These are phyloP conservation scores for Malassezia obtusa DNA, from an alignment of 1,284 basidiomycete species.

Conservation along the genomic window DNA sequence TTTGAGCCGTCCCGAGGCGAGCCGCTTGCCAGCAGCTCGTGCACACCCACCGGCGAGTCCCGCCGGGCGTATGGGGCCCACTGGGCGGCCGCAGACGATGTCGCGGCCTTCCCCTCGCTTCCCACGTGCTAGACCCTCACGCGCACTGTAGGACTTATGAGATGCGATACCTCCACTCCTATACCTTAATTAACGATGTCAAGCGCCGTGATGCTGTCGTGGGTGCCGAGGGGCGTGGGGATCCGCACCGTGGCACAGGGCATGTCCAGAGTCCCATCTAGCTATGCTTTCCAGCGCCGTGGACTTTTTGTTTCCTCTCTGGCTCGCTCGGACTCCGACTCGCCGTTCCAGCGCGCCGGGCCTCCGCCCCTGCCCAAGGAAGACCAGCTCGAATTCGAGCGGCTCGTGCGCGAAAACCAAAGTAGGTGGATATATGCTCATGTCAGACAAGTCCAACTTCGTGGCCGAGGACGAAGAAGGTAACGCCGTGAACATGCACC, in stretches of 20 bases:
- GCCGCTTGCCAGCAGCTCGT: neutral
- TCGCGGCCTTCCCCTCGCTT: neutral
- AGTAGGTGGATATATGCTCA: slow-evolving; percentile 21
- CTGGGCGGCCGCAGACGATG: neutral
- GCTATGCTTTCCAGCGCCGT: neutral
- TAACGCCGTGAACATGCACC: slow-evolving; percentile 31
- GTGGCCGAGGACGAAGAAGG: slow-evolving; percentile 5
- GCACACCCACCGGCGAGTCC: neutral
- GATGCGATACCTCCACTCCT: neutral
- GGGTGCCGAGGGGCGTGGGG: no score
- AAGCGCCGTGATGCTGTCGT: no score
- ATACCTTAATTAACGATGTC: neutral
- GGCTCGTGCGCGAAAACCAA: slow-evolving; percentile 41
- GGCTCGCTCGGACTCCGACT: neutral
- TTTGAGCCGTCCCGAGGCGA: neutral
- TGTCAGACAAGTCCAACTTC: slow-evolving; percentile 17
- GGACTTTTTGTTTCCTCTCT: no score
- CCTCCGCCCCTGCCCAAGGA: slow-evolving; percentile 48
- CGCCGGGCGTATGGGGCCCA: neutral
- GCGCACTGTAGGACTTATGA: neutral
- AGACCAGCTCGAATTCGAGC: slow-evolving; percentile 50
- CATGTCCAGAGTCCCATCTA: no score
- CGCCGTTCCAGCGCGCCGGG: slow-evolving; percentile 40
- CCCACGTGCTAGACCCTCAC: neutral
- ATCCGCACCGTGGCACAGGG: no score